phyloP scores from a whole-genome alignment of 306 rosid genomes.

The Lablab purpureus region DNA sequence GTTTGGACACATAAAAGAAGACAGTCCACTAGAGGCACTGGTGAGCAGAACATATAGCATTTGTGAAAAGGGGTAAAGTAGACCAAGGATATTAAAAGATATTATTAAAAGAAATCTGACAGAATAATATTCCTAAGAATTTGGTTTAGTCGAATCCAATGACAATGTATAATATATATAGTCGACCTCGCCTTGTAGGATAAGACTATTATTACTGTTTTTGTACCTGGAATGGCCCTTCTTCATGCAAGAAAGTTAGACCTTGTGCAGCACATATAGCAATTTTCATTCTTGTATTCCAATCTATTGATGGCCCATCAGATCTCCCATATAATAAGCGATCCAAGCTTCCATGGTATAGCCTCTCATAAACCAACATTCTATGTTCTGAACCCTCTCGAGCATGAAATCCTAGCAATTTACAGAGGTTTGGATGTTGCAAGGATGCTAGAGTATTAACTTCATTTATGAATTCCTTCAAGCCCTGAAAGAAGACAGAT shows the following conservation, averaged over 20 bases:
- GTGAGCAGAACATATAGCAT: neutral
- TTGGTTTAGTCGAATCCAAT: neutral
- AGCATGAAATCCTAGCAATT: slow-evolving; percentile 92
- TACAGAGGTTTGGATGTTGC: slow-evolving; percentile 98
- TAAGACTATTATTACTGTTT: neutral
- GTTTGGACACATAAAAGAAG: neutral
- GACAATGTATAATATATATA: neutral
- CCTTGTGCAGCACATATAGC: slow-evolving; percentile 96
- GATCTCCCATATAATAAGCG: slow-evolving; percentile 85
- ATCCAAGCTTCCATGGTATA: slow-evolving; percentile 91
- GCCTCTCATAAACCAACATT: slow-evolving; percentile 92
- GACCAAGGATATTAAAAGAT: neutral
- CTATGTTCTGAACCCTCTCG: slow-evolving; percentile 83
- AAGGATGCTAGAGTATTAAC: slow-evolving; percentile 77
- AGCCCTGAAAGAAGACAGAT: slow-evolving; percentile 64
- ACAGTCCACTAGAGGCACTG: neutral
- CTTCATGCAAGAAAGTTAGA: slow-evolving; percentile 97
- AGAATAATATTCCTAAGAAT: neutral
- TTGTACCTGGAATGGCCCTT: slow-evolving; percentile 98
- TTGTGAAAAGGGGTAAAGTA: neutral
- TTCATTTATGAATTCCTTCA: slow-evolving; percentile 86
- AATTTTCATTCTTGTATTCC: slow-evolving; percentile 97
- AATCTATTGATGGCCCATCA: slow-evolving; percentile 94
- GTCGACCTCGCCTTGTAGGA: neutral
- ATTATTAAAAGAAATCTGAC: neutral